phyloP scores from a whole-genome alignment of 305 asterid genomes.

The Fraxinus ornus region DNA sequence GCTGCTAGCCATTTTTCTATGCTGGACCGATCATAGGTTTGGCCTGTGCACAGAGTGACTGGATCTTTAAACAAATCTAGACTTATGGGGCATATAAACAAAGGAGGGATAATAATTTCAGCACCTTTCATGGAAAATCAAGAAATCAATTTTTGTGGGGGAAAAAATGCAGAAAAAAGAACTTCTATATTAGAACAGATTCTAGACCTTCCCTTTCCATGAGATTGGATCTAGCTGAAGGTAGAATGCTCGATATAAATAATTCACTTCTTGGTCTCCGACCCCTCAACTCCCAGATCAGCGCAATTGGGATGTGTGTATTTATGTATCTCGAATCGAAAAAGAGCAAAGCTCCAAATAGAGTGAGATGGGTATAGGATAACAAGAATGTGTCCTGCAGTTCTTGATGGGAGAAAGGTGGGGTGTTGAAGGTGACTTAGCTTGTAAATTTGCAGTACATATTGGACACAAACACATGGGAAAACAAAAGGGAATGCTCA shows the following conservation, averaged over 20 bases:
- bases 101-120: slow-evolving; percentile 44
- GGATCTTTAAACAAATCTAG: slow-evolving; percentile 59
- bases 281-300: background rate
- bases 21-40: slow-evolving; percentile 53
- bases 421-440: slow-evolving; percentile 22
- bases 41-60: slow-evolving; percentile 62
- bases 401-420: slow-evolving; percentile 16
- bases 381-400: background rate
- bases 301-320: background rate
- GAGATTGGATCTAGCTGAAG: background rate
- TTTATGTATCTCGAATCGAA: background rate
- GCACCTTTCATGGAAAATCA: slow-evolving; percentile 20
- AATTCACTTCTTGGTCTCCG: background rate
- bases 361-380: slow-evolving; percentile 10
- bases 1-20: slow-evolving; percentile 53
- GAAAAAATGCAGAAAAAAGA: background rate
- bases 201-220: background rate
- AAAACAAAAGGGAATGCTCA: slow-evolving; percentile 2
- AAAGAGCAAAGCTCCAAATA: background rate
- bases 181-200: background rate
- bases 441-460: slow-evolving; percentile 19
- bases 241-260: background rate
- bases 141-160: background rate
- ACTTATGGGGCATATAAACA: slow-evolving; percentile 58
- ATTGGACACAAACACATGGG: slow-evolving; percentile 21